Base-by-base conservation (phyloP, 768 basidiomycete genomes). In the Xerocomellus amylosporus region DNA sequence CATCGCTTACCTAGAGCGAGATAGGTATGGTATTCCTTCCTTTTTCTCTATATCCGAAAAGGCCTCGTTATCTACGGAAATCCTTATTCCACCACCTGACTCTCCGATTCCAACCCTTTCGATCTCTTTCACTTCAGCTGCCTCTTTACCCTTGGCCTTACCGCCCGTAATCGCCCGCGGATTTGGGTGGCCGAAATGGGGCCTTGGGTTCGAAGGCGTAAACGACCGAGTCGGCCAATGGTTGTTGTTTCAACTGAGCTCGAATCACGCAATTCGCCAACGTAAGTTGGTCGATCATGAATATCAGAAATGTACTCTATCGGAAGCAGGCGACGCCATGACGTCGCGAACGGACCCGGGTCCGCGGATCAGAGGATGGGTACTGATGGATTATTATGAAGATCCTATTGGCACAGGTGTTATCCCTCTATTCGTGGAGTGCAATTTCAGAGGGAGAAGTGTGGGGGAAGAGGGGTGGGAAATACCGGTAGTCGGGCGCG, bases 41-140 rank as follows among this genome's bases (percentile, higher is more conserved):
- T 90, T 95, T 68, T 74, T 92, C 9, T 78, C 82, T 38, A 93
- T 96, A 50, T 84, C 91, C 0, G 93, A 96, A 73, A 98, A 97
- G 71, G 76, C 84, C 22, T 61, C 75, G 24, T 75, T 82, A 10
- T 77, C 85, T 12, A 82, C 81, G 4, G 60, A 75, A 20, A 75
- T 84, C 22, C 79, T 92, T 15, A 56, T 81, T 1, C 74, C 79
- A 22, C 74, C 70, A 13, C 49, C 59, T 34, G 59, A 70, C 42
- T 56, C 71, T 24, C 68, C 66, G 54, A 66, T 62, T 36, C 80
- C 79, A 8, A 76, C 76, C 3, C 78, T 95, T 17, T 80, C 85
- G 19, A 86, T 98, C 41, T 80, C 90, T 1, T 97, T 83, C 72
- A 78, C 89, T 63, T 93, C 92, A 26, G 94, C 91, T 1, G 75